Conservation (phyloP, 148 eudicot species). For the Fagopyrum tataricum region DNA sequence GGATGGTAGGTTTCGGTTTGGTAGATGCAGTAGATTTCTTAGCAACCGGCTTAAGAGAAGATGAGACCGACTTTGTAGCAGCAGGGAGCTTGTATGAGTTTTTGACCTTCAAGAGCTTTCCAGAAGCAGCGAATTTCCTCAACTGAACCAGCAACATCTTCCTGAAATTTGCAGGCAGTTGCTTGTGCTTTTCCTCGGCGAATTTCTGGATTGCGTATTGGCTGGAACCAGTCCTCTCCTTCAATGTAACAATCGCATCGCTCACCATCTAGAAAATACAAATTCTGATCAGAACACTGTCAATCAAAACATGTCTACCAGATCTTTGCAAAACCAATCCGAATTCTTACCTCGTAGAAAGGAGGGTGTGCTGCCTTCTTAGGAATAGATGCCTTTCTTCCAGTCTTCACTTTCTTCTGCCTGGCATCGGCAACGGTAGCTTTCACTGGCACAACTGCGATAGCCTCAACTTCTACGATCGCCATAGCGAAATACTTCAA, state of each 20-base stretch:
- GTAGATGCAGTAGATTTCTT: background rate
- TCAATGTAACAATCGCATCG: conserved; percentile 23
- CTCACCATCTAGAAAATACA: conserved; percentile 25
- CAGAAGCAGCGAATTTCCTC: conserved; percentile 6
- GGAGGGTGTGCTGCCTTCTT: conserved; percentile 22
- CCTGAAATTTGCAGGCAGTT: conserved; percentile 11
- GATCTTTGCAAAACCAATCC: background rate
- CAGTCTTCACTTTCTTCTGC: background rate
- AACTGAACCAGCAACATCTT: conserved; percentile 4
- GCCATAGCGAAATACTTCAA: background rate
- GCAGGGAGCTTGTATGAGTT: conserved; percentile 11
- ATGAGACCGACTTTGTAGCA: background rate
- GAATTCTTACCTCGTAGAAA: conserved; percentile 25
- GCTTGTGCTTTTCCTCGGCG: conserved; percentile 11
- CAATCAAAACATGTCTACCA: background rate
- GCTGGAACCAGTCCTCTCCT: conserved; percentile 10
- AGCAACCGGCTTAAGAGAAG: background rate
- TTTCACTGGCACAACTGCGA: background rate
- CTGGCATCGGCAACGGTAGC: background rate
- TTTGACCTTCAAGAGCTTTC: conserved; percentile 13
- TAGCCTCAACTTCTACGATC: background rate
- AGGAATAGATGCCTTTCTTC: conserved; percentile 7
- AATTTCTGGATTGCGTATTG: conserved; percentile 13
- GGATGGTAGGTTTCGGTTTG: background rate
- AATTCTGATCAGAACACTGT: conserved; percentile 1